phyloP scores from a whole-genome alignment of 345 rosid genomes.

The Brassica nigra region DNA sequence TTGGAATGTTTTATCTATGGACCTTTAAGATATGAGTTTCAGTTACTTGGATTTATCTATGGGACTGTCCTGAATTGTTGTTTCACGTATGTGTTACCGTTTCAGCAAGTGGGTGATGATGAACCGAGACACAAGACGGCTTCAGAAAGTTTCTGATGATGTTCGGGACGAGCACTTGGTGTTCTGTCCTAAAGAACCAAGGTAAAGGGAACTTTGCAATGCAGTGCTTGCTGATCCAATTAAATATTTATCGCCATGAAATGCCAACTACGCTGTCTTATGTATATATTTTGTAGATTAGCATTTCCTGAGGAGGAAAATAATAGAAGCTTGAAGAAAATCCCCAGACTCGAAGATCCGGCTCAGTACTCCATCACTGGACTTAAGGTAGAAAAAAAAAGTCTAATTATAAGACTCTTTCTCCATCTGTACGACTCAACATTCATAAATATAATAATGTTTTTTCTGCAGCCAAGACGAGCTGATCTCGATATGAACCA shows the following conservation, averaged over 20 bases:
- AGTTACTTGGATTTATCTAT: not conserved
- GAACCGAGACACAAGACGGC: slow-evolving; percentile 91
- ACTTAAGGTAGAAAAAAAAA: slow-evolving; percentile 45
- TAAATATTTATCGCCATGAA: not conserved
- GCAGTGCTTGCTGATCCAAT: not conserved
- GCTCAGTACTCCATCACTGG: slow-evolving; percentile 65
- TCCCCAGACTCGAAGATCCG: slow-evolving; percentile 75
- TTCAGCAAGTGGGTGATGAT: slow-evolving; percentile 99
- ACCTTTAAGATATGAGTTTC: not conserved
- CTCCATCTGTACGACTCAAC: not conserved
- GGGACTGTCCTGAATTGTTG: slow-evolving; percentile 5
- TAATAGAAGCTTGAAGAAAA: slow-evolving; percentile 73
- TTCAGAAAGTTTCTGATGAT: slow-evolving; percentile 88
- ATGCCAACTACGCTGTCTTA: not conserved
- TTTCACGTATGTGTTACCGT: slow-evolving; percentile 13
- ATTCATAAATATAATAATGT: slow-evolving; percentile 4
- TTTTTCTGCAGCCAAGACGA: slow-evolving; percentile 65
- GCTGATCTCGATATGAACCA: slow-evolving; percentile 98
- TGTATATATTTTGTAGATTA: slow-evolving; percentile 48
- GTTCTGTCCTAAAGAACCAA: slow-evolving; percentile 75
- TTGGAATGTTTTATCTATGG: not conserved
- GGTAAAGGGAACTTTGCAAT: slow-evolving; percentile 41
- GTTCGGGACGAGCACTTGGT: slow-evolving; percentile 79
- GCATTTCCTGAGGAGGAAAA: slow-evolving; percentile 77
- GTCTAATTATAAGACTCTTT: not conserved